These are phyloP conservation scores for Diplosphaera chodatii DNA, from an alignment of 139 green algal genomes.

Conservation along the genomic window DNA sequence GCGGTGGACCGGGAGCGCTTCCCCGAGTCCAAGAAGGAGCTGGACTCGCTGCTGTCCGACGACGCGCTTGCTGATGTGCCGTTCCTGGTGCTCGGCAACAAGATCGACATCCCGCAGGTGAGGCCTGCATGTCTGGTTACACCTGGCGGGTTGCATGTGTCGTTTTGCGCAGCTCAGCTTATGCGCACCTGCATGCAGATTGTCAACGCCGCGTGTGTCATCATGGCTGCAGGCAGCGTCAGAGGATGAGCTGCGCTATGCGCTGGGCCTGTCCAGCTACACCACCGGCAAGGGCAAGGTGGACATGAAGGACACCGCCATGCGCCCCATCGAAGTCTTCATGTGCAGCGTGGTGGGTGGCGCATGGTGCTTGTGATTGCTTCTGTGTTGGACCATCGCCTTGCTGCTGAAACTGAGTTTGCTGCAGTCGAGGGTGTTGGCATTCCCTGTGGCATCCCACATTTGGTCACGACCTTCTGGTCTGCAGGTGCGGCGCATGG, in stretches of 20 bases:
- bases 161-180: too few relatives aligned
- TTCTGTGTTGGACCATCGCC: too few relatives aligned
- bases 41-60: slow-evolving; percentile 89
- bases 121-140: too few relatives aligned
- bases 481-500: slow-evolving; percentile 71
- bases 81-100: slow-evolving; percentile 98
- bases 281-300: slow-evolving; percentile 98
- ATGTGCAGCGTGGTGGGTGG: slow-evolving; percentile 95
- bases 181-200: too few relatives aligned
- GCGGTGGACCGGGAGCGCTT: slow-evolving; percentile 94
- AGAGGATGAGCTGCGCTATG: slow-evolving; percentile 89
- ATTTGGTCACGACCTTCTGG: too few relatives aligned
- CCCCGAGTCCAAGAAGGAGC: slow-evolving; percentile 83
- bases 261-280: slow-evolving; percentile 84
- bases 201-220: neutral
- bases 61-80: slow-evolving; percentile 86
- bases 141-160: too few relatives aligned
- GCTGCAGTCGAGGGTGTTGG: too few relatives aligned
- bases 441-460: too few relatives aligned
- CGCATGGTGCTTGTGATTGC: too few relatives aligned
- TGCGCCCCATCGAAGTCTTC: slow-evolving; percentile 93
- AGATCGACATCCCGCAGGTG: slow-evolving; percentile 93
- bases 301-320: slow-evolving; percentile 71
- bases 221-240: slow-evolving; percentile 14
- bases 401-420: too few relatives aligned